phyloP scores from a whole-genome alignment of 805 yeast genomes.

The Candida jianshihensis region DNA sequence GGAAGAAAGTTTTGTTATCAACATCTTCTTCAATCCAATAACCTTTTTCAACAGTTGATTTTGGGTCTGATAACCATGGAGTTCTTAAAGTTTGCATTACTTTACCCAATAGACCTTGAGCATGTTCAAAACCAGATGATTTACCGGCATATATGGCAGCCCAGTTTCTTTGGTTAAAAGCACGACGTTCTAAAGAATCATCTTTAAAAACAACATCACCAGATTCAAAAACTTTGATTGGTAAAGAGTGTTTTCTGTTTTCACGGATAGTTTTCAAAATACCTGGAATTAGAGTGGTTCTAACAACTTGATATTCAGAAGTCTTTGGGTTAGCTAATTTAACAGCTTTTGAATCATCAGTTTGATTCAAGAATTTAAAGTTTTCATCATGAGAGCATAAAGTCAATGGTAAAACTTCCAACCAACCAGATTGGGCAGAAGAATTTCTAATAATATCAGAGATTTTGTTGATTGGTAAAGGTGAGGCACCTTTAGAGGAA shows the following conservation, averaged over 20 bases:
- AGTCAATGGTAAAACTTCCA: constrained; percentile 92
- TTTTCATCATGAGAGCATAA: constrained; percentile 96
- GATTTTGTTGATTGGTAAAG: constrained; percentile 86
- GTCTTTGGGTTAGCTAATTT: constrained; percentile 95
- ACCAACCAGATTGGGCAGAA: constrained; percentile 91
- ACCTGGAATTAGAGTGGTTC: constrained; percentile 93
- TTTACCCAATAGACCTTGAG: constrained; percentile 92
- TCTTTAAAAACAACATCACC: constrained; percentile 93
- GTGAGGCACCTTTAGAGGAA: constrained; percentile 71
- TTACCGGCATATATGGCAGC: constrained; percentile 92
- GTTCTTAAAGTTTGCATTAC: constrained; percentile 95
- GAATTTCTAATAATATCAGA: constrained; percentile 87
- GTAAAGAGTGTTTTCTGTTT: constrained; percentile 91
- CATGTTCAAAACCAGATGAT: constrained; percentile 88
- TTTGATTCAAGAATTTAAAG: constrained; percentile 72
- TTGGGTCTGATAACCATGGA: constrained; percentile 57
- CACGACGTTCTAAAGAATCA: constrained; percentile 73
- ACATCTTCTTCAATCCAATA: constrained; percentile 77
- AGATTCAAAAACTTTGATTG: constrained; percentile 89
- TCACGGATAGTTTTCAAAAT: constrained; percentile 90
- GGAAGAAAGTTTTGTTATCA: constrained; percentile 73
- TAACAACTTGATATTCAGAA: constrained; percentile 92
- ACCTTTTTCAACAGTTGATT: constrained; percentile 55
- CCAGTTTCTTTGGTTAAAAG: constrained; percentile 91
- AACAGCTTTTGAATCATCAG: constrained; percentile 79